Evolutionary conservation across 176 grass and related monocot species (phyloP).

Genomic region (Otatea glauca): DNA sequence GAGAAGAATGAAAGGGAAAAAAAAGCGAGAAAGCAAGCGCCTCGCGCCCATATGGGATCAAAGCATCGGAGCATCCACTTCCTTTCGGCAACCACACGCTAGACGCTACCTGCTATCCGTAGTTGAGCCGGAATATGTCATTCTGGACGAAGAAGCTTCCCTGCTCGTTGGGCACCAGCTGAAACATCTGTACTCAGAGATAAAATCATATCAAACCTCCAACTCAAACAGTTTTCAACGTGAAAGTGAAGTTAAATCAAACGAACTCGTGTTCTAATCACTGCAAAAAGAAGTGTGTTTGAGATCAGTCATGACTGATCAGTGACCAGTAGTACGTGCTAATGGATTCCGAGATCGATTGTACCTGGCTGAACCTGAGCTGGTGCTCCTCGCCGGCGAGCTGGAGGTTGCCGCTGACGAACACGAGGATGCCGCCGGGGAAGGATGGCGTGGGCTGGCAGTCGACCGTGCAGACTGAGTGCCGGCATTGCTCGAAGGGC

Average conservation of each 20-base stretch:
- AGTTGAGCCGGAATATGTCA: conserved; percentile 91
- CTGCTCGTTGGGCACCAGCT: conserved; percentile 67
- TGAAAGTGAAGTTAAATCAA: background rate
- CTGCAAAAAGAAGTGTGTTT: background rate
- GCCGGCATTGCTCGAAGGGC: conserved; percentile 73
- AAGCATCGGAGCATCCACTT: conserved; percentile 36
- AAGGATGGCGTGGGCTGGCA: conserved; percentile 67
- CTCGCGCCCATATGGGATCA: background rate
- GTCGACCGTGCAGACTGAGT: conserved; percentile 64
- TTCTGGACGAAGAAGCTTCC: conserved; percentile 89
- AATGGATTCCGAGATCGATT: background rate
- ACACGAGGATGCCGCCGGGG: conserved; percentile 65
- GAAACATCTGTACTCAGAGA: conserved; percentile 66
- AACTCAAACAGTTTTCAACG: background rate
- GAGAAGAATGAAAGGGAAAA: background rate
- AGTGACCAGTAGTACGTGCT: background rate
- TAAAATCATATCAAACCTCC: background rate
- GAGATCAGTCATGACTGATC: background rate
- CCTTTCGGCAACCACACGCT: conserved; percentile 43
- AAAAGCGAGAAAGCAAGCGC: background rate
- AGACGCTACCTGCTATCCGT: conserved; percentile 50
- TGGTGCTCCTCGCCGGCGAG: conserved; percentile 82
- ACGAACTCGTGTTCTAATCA: background rate
- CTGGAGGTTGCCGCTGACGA: conserved; percentile 73
- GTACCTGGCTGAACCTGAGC: conserved; percentile 84